Base-by-base conservation (phyloP, 2,329 filamentous ascomycete species). In the Cladophialophora chaetospira region DNA sequence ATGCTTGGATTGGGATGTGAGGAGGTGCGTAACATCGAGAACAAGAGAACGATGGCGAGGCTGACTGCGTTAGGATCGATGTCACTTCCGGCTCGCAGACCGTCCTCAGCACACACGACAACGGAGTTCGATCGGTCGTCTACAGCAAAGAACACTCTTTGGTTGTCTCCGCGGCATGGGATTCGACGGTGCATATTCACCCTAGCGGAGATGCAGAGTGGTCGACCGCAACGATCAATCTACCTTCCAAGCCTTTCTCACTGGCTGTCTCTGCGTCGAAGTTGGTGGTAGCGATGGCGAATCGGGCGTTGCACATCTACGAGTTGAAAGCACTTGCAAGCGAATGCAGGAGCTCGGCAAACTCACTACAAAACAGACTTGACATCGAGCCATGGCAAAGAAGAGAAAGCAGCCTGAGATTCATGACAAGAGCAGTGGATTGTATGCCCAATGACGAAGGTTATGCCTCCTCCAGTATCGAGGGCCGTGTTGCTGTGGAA, bases 391-490 rank as follows among this genome's bases (percentile, higher is more conserved):
- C 93, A 0, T 97, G 91, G 91, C 94, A 99, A 73, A 85, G 90
- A 67, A 85, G 94, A 59, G 94, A 99, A 73, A 96, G 90, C 50
- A 95, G 89, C 23, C 82, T 99, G 69, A 96, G 97, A 72, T 99
- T 96, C 75, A 91, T 97, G 79, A 97, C 93, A 1, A 85, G 94
- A 58, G 89, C 90, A 15, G 89, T 97, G 0, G 87, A 91, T 13
- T 96, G 93, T 73, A 97, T 99, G 94, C 93, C 94, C 11, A 92
- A 94, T 67, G 94, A 97, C 65, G 89, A 88, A 9, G 94, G 94
- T 4, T 99, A 97, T 71, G 92, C 93, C 8, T 93, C 88, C 1
- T 90, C 85, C 57, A 92, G 87, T 67, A 99, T 99, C 67, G 94
- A 99, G 71, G 94, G 94, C 3, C 86, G 94, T 66, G 91, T 99